Evolutionary conservation across 441 rosid genomes (phyloP), one percentile per base, ranked within the genome.

Genomic region (Gossypium gossypioides): DNA sequence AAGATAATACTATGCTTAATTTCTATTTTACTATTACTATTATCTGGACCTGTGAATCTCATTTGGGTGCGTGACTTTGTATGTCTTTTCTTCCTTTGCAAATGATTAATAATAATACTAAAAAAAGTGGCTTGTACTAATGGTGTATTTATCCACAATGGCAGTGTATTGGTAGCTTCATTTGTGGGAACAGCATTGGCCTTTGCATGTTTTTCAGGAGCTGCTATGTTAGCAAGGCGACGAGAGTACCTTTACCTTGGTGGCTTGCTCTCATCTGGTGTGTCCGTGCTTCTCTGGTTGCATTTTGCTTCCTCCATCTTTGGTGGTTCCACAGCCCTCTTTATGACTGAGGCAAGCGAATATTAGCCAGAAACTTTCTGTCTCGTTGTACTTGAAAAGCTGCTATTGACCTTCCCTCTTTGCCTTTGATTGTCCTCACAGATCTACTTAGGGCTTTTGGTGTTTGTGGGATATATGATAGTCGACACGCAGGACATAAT

Each of bases 401-500:
- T 42, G 34, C 34, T 21, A 21, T 34, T 70, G 19, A 60, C 27
- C 2, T 16, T 3, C 27, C n/a, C 66, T n/a, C 61, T 15, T 4
- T 42, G 15, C n/a, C 3, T 50, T 50, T 22, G 59, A 62, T 75
- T 7, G 34, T 34, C 61, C 65, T 74, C 7, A 29, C 89, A 91
- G 97, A 57, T 89, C 7, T 88, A 86, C 65, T 81, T 88, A 57
- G 91, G 92, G 58, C 87, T 93, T 16, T 74, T 93, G 81, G 83
- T 89, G 77, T 93, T 91, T 68, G 81, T 89, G 63, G 98, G 97
- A 69, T 93, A 91, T 74, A 82, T 88, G 63, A 86, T 89, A 2
- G 89, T 91, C 19, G 96, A 93, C 76, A 91, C 97, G 3, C 97
- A 93, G 75, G 91, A 91, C 13, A 88, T 91, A 37, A 91, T 91